Conservation (phyloP, 345 rosid species). For the Odontarrhena argentea region DNA sequence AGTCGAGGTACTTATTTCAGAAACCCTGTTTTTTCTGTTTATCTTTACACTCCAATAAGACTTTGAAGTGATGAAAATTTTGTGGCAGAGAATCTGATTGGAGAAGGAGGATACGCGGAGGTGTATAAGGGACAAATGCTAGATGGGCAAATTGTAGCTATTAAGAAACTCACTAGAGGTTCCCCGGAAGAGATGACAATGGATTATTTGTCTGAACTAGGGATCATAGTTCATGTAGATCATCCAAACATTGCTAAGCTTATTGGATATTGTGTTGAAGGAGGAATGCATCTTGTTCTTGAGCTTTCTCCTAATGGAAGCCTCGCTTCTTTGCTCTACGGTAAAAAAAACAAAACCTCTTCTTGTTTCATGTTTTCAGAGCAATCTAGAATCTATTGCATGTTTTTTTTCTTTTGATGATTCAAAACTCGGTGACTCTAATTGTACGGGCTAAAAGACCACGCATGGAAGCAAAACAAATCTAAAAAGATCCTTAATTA, state of each 20-base stretch:
- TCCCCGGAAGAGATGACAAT: constrained; percentile 80
- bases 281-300: constrained; percentile 94
- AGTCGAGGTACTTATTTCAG: constrained; percentile 58
- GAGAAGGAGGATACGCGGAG: constrained; percentile 90
- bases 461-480: too few species aligned
- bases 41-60: not conserved
- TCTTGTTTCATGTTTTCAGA: not conserved
- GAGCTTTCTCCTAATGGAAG: constrained; percentile 85
- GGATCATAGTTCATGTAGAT: constrained; percentile 87
- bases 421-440: too few species aligned
- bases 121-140: constrained; percentile 76
- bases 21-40: not conserved
- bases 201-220: constrained; percentile 86
- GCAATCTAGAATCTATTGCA: not conserved
- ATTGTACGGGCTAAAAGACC: too few species aligned
- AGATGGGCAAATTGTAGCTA: constrained; percentile 66
- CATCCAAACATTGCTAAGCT: constrained; percentile 92
- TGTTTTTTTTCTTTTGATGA: too few species aligned
- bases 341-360: constrained; percentile 40
- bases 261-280: constrained; percentile 90
- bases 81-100: constrained; percentile 70
- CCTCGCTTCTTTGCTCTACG: constrained; percentile 80
- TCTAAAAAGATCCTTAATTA: not conserved
- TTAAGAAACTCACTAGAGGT: constrained; percentile 76
- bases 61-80: not conserved